Conservation (phyloP, 805 yeast genomes). For the Kuraishia ogatae region DNA sequence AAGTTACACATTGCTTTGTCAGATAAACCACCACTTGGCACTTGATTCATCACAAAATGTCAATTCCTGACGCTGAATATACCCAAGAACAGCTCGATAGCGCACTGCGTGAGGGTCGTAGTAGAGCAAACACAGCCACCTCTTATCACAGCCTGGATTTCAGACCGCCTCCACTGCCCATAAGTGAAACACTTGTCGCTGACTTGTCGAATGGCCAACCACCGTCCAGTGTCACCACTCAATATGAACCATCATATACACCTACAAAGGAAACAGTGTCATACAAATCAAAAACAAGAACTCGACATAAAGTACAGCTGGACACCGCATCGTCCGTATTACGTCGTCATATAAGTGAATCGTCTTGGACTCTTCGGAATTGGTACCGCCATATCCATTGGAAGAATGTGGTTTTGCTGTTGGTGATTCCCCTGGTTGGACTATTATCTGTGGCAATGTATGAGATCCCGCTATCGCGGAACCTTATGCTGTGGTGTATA, state of each 20-base stretch:
- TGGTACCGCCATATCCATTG: conserved; percentile 72
- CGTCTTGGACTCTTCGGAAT: conserved; percentile 67
- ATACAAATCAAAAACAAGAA: conserved; percentile 2
- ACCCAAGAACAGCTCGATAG: neutral
- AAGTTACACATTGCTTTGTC: too few relatives aligned
- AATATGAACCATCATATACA: neutral
- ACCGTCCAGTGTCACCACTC: neutral
- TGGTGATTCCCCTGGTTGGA: conserved; percentile 47
- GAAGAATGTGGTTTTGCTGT: conserved; percentile 53
- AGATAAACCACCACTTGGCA: too few relatives aligned
- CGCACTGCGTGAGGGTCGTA: neutral
- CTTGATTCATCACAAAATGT: too few relatives aligned
- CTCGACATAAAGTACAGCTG: conserved; percentile 15
- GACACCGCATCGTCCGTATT: conserved; percentile 11
- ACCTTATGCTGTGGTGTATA: conserved; percentile 46
- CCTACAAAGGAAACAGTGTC: neutral
- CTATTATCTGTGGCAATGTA: conserved; percentile 25
- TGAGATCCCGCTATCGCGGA: conserved; percentile 32
- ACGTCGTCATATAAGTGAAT: conserved; percentile 51
- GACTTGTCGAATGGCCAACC: neutral
- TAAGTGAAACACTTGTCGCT: neutral
- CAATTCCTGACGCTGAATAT: neutral
- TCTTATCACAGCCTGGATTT: neutral
- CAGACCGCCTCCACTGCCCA: neutral
- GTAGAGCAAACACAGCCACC: neutral